A percentile compares a stretch with the other conserved stretches of the same genome.
Evolutionary conservation across 495 filamentous ascomycete species (phyloP).

Genomic region (Penicillium psychrofluorescens): DNA sequence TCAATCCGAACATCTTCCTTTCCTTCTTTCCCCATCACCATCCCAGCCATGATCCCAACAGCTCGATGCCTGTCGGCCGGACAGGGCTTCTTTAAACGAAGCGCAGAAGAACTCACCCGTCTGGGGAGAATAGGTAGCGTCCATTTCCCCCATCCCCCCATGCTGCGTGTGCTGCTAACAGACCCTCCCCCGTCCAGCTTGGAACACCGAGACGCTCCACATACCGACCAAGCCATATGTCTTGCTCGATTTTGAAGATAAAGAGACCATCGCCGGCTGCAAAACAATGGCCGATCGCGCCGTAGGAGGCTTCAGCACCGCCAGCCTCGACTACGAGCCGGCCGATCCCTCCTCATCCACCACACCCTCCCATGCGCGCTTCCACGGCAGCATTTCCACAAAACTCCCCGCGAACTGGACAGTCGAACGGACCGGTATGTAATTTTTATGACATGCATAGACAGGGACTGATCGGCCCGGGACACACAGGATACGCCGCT

Average conservation of each 20-base stretch:
- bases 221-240: slow-evolving; percentile 40
- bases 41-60: slow-evolving; percentile 38
- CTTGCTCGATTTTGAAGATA: slow-evolving; percentile 55
- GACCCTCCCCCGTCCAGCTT: slow-evolving; percentile 20
- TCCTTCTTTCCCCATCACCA: background rate
- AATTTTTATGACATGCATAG: slow-evolving; percentile 10
- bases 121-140: slow-evolving; percentile 47
- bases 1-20: background rate
- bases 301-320: slow-evolving; percentile 77
- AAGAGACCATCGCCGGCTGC: slow-evolving; percentile 54
- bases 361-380: slow-evolving; percentile 56
- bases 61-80: slow-evolving; percentile 35
- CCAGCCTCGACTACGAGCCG: slow-evolving; percentile 60
- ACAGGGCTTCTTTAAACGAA: slow-evolving; percentile 54
- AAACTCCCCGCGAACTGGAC: slow-evolving; percentile 55
- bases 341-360: slow-evolving; percentile 30
- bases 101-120: slow-evolving; percentile 58
- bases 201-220: slow-evolving; percentile 41
- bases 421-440: slow-evolving; percentile 59
- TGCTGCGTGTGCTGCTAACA: slow-evolving; percentile 4
- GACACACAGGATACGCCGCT: slow-evolving; percentile 70
- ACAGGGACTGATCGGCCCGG: background rate
- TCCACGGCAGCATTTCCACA: slow-evolving; percentile 83
- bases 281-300: slow-evolving; percentile 82
- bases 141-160: background rate